Conservation (phyloP, 441 rosid species). For the Populus trichocarpa region DNA sequence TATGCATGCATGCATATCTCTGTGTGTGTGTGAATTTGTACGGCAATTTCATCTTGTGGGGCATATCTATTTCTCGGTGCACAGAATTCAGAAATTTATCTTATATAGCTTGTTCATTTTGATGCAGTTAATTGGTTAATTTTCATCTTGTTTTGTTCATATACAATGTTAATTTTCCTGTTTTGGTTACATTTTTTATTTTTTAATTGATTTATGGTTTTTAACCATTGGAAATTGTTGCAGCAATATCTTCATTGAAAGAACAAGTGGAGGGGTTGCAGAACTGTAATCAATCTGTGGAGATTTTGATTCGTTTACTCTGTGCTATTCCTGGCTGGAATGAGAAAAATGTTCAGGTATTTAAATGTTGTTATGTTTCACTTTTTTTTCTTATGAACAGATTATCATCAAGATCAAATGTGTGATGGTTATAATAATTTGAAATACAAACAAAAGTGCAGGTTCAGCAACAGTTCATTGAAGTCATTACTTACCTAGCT, state of each 20-base stretch:
- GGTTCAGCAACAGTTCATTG: constrained; percentile 99
- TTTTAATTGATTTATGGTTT: background rate
- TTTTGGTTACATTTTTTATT: no score
- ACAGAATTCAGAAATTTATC: background rate
- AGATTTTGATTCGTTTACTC: constrained; percentile 81
- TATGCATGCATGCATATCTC: no score
- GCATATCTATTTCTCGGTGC: background rate
- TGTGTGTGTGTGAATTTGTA: no score
- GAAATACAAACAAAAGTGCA: constrained; percentile 35
- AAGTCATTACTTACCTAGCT: constrained; percentile 71
- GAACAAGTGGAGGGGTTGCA: constrained; percentile 75
- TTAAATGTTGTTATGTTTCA: constrained; percentile 10
- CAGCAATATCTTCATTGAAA: constrained; percentile 84
- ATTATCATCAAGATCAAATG: background rate
- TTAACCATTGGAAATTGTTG: constrained; percentile 16
- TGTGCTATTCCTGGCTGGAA: constrained; percentile 99
- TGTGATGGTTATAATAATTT: background rate
- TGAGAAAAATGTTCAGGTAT: constrained; percentile 99
- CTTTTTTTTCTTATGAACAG: background rate
- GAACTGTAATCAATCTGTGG: constrained; percentile 70
- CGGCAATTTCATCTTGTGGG: no score
- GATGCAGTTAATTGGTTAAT: background rate
- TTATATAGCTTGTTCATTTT: background rate
- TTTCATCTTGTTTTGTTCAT: background rate
- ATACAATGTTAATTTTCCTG: no score